Evolutionary conservation across 441 rosid genomes (phyloP).

Genomic region (Populus hybrid): DNA sequence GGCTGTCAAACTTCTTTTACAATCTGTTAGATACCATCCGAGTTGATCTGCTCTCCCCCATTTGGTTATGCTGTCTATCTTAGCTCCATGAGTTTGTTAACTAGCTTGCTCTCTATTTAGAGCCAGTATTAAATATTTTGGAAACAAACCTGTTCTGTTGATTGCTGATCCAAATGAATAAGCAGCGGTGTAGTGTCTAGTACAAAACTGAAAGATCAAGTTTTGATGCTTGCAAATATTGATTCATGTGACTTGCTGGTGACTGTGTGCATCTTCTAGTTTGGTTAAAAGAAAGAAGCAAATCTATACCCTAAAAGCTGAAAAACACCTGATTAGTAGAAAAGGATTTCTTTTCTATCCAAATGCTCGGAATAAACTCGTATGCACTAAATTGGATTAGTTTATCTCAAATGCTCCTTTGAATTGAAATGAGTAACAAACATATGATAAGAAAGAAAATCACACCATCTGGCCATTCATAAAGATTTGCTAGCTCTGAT

Average conservation of each 20-base stretch:
- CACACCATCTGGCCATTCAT: not conserved
- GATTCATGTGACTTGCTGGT: not conserved
- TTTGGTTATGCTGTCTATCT: not conserved
- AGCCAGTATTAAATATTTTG: not conserved
- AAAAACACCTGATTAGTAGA: not conserved
- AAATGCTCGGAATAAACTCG: not conserved
- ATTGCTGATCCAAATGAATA: not conserved
- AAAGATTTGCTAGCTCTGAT: not conserved
- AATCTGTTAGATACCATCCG: not conserved
- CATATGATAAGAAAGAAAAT: not conserved
- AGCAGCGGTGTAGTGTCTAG: not conserved
- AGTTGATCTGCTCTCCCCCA: not conserved
- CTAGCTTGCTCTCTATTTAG: not conserved
- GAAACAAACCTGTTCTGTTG: not conserved
- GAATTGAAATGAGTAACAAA: not conserved
- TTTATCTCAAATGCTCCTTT: not conserved
- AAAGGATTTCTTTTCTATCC: not conserved
- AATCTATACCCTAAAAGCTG: not conserved
- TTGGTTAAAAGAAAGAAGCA: not conserved
- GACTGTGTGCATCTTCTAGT: not conserved
- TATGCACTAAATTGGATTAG: not conserved
- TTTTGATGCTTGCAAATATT: not conserved
- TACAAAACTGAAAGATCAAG: not conserved
- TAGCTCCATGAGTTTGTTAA: conserved; percentile 1
- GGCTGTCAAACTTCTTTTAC: not conserved